Conservation (phyloP, 2,329 filamentous ascomycete species). For the Chlorencoelia australis region DNA sequence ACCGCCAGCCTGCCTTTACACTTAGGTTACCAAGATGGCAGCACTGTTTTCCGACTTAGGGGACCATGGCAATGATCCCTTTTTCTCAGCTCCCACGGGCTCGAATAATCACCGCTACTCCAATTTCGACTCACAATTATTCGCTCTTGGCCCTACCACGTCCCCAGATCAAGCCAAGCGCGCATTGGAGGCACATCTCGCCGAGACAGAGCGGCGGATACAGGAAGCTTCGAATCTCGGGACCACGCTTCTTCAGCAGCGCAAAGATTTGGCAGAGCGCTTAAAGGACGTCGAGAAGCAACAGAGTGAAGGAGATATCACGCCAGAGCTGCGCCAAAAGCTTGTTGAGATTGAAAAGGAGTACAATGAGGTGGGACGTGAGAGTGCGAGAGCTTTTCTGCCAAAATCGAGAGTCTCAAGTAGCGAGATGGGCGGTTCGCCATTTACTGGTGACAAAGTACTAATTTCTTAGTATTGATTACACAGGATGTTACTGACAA, state of each 20-base stretch:
- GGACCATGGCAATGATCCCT: slow-evolving; percentile 36
- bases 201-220: slow-evolving; percentile 83
- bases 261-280: slow-evolving; percentile 70
- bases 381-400: slow-evolving; percentile 80
- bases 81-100: slow-evolving; percentile 39
- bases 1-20: too few relatives aligned
- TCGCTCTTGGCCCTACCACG: slow-evolving; percentile 63
- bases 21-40: slow-evolving; percentile 26
- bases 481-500: slow-evolving; percentile 13
- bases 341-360: slow-evolving; percentile 84
- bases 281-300: slow-evolving; percentile 76
- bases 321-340: slow-evolving; percentile 71
- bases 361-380: slow-evolving; percentile 85
- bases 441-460: slow-evolving; percentile 39
- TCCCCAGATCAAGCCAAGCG: slow-evolving; percentile 83
- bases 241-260: slow-evolving; percentile 77
- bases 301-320: slow-evolving; percentile 66
- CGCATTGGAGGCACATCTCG: slow-evolving; percentile 81
- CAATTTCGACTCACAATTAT: slow-evolving; percentile 70
- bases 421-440: slow-evolving; percentile 43
- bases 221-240: slow-evolving; percentile 87
- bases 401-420: slow-evolving; percentile 74
- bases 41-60: slow-evolving; percentile 14
- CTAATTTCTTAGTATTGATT: slow-evolving; percentile 1
- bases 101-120: slow-evolving; percentile 71